Conservation (phyloP, 140 eudicot genomes). For the Oenanthe javanica region DNA sequence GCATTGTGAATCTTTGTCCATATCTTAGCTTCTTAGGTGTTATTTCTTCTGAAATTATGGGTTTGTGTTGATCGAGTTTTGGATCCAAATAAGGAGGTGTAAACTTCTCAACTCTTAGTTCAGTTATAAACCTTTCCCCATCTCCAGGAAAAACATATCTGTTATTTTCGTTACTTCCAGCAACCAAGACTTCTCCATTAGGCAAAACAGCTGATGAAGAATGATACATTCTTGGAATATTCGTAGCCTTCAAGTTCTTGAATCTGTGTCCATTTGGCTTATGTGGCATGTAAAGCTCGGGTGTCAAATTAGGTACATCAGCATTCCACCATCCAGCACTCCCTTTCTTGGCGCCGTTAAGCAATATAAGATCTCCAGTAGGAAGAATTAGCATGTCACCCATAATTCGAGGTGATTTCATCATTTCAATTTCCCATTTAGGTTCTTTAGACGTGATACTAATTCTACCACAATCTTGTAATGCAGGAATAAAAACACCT, state of each 20-base stretch:
- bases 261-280: slow-evolving; percentile 38
- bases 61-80: slow-evolving; percentile 20
- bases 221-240: slow-evolving; percentile 67
- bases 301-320: slow-evolving; percentile 42
- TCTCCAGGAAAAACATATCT: slow-evolving; percentile 22
- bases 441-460: slow-evolving; percentile 20
- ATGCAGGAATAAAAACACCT: slow-evolving; percentile 33
- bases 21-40: slow-evolving; percentile 28
- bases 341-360: slow-evolving; percentile 61
- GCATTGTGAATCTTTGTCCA: slow-evolving; percentile 28
- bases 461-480: slow-evolving; percentile 52
- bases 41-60: neutral
- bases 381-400: slow-evolving; percentile 73
- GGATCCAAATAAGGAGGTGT: slow-evolving; percentile 56
- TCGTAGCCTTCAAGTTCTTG: slow-evolving; percentile 24
- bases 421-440: slow-evolving; percentile 58
- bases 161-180: slow-evolving; percentile 57
- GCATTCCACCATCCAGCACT: slow-evolving; percentile 60
- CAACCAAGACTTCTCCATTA: slow-evolving; percentile 37
- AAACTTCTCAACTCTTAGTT: slow-evolving; percentile 57
- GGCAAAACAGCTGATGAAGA: slow-evolving; percentile 45
- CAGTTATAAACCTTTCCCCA: slow-evolving; percentile 34
- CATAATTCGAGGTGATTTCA: slow-evolving; percentile 66
- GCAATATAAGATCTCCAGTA: slow-evolving; percentile 50
- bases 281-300: slow-evolving; percentile 34